Base-by-base conservation (phyloP, 2,329 filamentous ascomycete genomes). In the Phaeosphaeria sp. region DNA sequence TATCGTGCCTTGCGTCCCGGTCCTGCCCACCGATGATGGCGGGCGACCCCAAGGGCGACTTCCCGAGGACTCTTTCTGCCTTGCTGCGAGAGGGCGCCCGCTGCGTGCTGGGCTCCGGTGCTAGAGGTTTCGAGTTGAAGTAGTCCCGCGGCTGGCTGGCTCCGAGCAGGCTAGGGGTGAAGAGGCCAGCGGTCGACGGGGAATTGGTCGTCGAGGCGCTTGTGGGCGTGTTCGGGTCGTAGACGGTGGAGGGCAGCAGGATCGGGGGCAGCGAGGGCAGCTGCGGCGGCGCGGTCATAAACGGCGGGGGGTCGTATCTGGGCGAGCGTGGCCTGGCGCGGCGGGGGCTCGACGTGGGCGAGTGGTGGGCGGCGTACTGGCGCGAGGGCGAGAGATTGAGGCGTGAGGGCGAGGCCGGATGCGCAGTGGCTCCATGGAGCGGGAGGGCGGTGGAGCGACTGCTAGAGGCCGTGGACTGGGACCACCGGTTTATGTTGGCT, bases 401-500 rank as follows among this genome's bases (percentile, higher is more conserved):
- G 57, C 56, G 61, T 57, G 61, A 72, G 49, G 67, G 74, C 59
- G 73, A 76, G 49, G 67, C 62, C 30, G 72, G 72, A 50, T 75
- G 73, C 40, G 69, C 67, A 25, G 67, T 64, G 51, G 75, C 68
- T 63, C 74, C 76, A 74, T 76, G 69, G 68, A 74, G 65, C 54
- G 73, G 68, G 56, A 77, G 73, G 22, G 45, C 22, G 21, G 24
- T 27, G 45, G 60, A 69, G 47, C 76, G 78, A 72, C 82, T 84
- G 47, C 82, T 84, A 15, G 36, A 17, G 27, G 79, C 73, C 22
- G 84, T 86, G 18, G 83, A 85, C 62, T 86, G 84, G 36, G 85
- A 86, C 84, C 84, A 86, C 61, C 84, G 82, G 67, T 86, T 84
- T 52, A 86, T 74, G 57, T 81, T 84, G 40, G 77, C 79, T 50